Conservation (phyloP, 345 rosid species). For the Noccaea caerulescens region DNA sequence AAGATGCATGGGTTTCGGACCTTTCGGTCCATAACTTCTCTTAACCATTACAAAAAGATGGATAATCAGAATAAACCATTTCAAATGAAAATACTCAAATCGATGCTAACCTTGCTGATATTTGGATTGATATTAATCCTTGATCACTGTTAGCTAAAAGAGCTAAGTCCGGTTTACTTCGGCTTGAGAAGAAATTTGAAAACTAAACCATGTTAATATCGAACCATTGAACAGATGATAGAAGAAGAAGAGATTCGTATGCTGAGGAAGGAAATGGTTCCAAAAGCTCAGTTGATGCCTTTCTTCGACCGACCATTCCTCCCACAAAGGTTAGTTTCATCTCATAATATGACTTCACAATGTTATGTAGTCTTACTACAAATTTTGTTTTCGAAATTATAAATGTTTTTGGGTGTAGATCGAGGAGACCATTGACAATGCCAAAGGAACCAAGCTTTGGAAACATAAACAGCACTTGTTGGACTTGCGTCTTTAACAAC, state of each 20-base stretch:
- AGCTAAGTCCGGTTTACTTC: not conserved
- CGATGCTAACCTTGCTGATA: not conserved
- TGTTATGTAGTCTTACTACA: no score
- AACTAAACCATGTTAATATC: not conserved
- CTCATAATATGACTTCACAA: no score
- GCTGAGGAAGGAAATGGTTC: slow-evolving; percentile 86
- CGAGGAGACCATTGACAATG: slow-evolving; percentile 69
- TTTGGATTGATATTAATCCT: no score
- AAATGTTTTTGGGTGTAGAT: slow-evolving; percentile 48
- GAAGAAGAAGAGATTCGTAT: slow-evolving; percentile 74
- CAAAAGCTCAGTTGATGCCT: slow-evolving; percentile 89
- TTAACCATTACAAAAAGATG: not conserved
- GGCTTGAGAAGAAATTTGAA: not conserved
- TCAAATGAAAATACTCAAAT: not conserved
- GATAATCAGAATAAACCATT: not conserved
- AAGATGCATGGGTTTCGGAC: no score
- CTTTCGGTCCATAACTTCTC: no score
- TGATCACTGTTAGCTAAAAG: no score
- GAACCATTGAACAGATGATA: slow-evolving; percentile 55
- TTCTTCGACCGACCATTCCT: slow-evolving; percentile 73
- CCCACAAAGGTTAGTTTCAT: slow-evolving; percentile 60
- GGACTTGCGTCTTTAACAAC: slow-evolving; percentile 57
- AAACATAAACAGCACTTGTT: slow-evolving; percentile 55
- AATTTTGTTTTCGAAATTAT: no score
- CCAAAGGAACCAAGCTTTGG: slow-evolving; percentile 77